Percentiles rank a stretch among this genome's conserved stretches.
Evolutionary conservation across 164 flowering plant genomes (phyloP).

Genomic region (Hamamelis virginiana): DNA sequence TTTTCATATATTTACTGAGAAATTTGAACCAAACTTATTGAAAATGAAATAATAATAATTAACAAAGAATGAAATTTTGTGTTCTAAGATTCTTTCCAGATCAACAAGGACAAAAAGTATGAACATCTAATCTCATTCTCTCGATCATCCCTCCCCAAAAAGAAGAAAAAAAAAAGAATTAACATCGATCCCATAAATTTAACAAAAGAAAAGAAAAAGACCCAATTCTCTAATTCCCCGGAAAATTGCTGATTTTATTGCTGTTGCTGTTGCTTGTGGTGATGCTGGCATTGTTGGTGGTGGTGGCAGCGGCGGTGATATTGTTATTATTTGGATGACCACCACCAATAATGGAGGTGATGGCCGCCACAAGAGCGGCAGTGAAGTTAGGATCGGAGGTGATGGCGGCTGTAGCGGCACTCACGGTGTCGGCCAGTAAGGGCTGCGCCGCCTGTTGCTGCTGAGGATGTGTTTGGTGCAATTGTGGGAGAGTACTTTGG

Average conservation of each 20-base stretch:
- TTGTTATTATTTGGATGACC: slow-evolving; percentile 21
- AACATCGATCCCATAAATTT: background rate
- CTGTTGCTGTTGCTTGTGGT: slow-evolving; percentile 15
- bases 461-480: slow-evolving; percentile 19
- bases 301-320: slow-evolving; percentile 3
- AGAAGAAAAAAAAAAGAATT: no score
- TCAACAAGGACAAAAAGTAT: slow-evolving; percentile 18
- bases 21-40: slow-evolving; percentile 17
- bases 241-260: slow-evolving; percentile 24
- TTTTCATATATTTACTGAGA: slow-evolving; percentile 10
- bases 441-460: no score
- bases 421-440: slow-evolving; percentile 39
- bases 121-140: slow-evolving; percentile 23
- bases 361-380: slow-evolving; percentile 68
- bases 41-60: slow-evolving; percentile 9
- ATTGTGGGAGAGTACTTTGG: slow-evolving; percentile 8
- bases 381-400: slow-evolving; percentile 74
- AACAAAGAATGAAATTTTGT: slow-evolving; percentile 23
- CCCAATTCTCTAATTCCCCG: slow-evolving; percentile 10
- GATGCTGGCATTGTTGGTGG: slow-evolving; percentile 7
- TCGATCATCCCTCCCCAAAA: no score
- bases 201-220: background rate
- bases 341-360: slow-evolving; percentile 51
- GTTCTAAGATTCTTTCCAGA: slow-evolving; percentile 5
- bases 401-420: slow-evolving; percentile 67